These are phyloP conservation scores for Tetraselmis chui DNA, from an alignment of 139 green algal genomes.

Conservation along the genomic window DNA sequence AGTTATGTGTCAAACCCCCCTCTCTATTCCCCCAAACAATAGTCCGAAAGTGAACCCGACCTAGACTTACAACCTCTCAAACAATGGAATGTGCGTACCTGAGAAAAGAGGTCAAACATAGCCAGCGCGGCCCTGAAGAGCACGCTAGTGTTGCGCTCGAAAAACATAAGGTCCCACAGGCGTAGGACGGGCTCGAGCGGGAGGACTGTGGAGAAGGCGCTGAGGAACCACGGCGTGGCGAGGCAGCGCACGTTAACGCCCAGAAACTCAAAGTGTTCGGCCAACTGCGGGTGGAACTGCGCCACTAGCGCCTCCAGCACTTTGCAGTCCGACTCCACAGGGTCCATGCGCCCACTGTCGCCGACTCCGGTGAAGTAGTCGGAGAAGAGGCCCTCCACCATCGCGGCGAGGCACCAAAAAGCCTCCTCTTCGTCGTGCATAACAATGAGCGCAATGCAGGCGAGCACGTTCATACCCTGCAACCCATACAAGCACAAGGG, in stretches of 20 bases:
- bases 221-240: conserved; percentile 1
- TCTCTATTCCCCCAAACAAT: too few relatives aligned
- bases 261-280: neutral
- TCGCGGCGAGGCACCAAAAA: neutral
- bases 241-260: conserved; percentile 2
- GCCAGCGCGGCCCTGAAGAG: neutral
- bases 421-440: neutral
- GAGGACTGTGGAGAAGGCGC: neutral
- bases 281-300: neutral
- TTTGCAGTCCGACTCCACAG: neutral
- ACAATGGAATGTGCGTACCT: too few relatives aligned
- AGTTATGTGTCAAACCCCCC: too few relatives aligned
- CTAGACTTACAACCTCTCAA: too few relatives aligned
- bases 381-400: neutral
- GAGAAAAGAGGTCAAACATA: neutral
- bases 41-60: too few relatives aligned
- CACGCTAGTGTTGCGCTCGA: neutral
- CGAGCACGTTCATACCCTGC: neutral
- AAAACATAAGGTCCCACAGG: conserved; percentile 7
- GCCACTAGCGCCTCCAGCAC: neutral
- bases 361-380: neutral
- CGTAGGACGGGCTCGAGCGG: neutral
- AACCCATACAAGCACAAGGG: too few relatives aligned
- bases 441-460: neutral
- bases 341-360: neutral